These are phyloP conservation scores for Podosphaera aphanis DNA, from an alignment of 2,329 filamentous ascomycete species.

Conservation along the genomic window DNA sequence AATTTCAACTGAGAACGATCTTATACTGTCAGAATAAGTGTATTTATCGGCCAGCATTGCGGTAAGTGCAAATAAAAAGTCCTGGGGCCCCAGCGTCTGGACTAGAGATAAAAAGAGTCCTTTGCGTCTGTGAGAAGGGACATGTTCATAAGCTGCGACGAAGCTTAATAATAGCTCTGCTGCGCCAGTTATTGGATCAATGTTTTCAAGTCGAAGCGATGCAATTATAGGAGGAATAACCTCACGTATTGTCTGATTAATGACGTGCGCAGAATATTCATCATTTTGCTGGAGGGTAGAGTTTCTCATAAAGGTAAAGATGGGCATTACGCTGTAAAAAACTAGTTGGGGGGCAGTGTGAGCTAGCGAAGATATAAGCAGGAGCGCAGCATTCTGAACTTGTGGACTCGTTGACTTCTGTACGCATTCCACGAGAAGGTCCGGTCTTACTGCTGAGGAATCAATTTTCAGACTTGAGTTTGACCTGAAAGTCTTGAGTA, in stretches of 20 bases:
- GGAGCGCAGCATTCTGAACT: constrained; percentile 74
- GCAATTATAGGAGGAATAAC: constrained; percentile 80
- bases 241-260: constrained; percentile 81
- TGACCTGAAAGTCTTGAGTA: constrained; percentile 53
- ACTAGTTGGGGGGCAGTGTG: constrained; percentile 75
- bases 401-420: constrained; percentile 78
- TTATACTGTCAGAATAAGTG: constrained; percentile 47
- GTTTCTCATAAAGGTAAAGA: constrained; percentile 94
- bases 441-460: constrained; percentile 58
- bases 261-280: constrained; percentile 89
- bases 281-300: constrained; percentile 82
- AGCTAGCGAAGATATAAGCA: constrained; percentile 70
- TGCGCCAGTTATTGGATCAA: constrained; percentile 55
- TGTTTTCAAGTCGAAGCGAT: constrained; percentile 60
- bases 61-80: constrained; percentile 71
- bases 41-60: constrained; percentile 84
- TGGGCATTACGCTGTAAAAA: constrained; percentile 92
- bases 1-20: constrained; percentile 53
- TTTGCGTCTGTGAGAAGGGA: constrained; percentile 64
- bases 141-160: constrained; percentile 86
- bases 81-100: constrained; percentile 60
- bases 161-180: constrained; percentile 88
- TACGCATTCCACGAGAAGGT: constrained; percentile 82
- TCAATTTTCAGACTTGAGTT: constrained; percentile 43
- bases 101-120: constrained; percentile 68